phyloP scores from a whole-genome alignment of 805 yeast genomes.

The Candida silvatica region DNA sequence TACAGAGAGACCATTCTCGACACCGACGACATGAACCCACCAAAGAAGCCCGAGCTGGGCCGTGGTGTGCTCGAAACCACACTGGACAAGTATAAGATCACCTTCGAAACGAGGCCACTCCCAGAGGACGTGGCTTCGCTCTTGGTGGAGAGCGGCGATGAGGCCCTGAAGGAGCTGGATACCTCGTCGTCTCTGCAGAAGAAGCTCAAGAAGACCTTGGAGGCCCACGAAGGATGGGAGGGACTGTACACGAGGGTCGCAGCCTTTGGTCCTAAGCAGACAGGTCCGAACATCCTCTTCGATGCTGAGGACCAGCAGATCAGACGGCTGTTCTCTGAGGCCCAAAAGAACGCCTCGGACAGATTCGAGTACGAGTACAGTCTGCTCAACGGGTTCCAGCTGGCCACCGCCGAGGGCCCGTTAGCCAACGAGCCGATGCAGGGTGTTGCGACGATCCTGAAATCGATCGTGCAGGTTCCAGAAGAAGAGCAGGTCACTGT shows the following conservation, averaged over 20 bases:
- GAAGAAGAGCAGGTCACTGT: slow-evolving; percentile 22
- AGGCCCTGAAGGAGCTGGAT: slow-evolving; percentile 28
- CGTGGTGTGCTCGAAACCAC: slow-evolving; percentile 42
- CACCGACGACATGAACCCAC: slow-evolving; percentile 38
- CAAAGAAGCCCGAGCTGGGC: slow-evolving; percentile 34
- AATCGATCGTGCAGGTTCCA: slow-evolving; percentile 23
- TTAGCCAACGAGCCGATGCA: slow-evolving; percentile 80
- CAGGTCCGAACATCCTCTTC: slow-evolving; percentile 67
- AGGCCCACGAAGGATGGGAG: slow-evolving; percentile 4
- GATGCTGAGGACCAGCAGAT: slow-evolving; percentile 35
- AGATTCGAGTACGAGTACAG: slow-evolving; percentile 46
- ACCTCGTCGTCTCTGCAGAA: no score
- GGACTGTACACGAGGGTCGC: slow-evolving; percentile 34
- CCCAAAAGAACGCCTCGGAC: slow-evolving; percentile 1
- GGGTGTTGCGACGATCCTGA: slow-evolving; percentile 58
- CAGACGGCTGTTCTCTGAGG: slow-evolving; percentile 23
- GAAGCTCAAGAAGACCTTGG: slow-evolving; percentile 10
- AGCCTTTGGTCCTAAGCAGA: slow-evolving; percentile 69
- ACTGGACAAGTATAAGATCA: slow-evolving; percentile 40
- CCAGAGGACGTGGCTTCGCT: slow-evolving; percentile 41
- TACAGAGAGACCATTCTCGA: slow-evolving; percentile 72
- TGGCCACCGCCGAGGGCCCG: slow-evolving; percentile 81
- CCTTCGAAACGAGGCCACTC: slow-evolving; percentile 42
- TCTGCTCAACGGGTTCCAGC: slow-evolving; percentile 74
- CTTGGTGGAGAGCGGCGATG: slow-evolving; percentile 43